phyloP scores from a whole-genome alignment of 768 basidiomycete genomes.

The Hysterangium stoloniferum region DNA sequence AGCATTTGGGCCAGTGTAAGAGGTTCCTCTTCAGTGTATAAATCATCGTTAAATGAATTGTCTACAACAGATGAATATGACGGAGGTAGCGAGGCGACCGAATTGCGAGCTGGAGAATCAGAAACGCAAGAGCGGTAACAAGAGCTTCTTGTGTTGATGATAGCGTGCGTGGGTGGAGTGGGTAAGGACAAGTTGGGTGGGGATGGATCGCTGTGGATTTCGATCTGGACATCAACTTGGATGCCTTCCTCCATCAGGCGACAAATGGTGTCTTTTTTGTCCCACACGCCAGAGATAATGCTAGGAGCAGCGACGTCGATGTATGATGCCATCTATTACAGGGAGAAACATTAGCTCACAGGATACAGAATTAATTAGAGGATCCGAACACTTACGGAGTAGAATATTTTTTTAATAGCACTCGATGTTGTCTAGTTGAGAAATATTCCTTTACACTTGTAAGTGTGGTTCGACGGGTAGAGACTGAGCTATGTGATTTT shows the following conservation, averaged over 20 bases:
- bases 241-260: not conserved
- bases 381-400: too few relatives aligned
- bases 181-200: conserved; percentile 5
- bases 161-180: not conserved
- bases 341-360: not conserved
- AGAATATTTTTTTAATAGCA: too few relatives aligned
- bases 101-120: not conserved
- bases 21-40: conserved; percentile 26
- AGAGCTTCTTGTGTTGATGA: not conserved
- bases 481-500: too few relatives aligned
- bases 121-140: not conserved
- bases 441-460: too few relatives aligned
- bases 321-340: not conserved
- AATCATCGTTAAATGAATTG: not conserved
- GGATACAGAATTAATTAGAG: not conserved
- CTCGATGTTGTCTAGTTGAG: too few relatives aligned
- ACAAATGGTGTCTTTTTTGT: not conserved
- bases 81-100: too few relatives aligned
- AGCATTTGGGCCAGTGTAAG: conserved; percentile 39
- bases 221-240: not conserved
- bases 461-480: too few relatives aligned
- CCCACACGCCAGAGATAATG: not conserved
- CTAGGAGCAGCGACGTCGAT: not conserved
- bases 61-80: not conserved
- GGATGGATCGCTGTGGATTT: not conserved